Evolutionary conservation across 306 rosid genomes (phyloP).

Genomic region (Alnus rubra): DNA sequence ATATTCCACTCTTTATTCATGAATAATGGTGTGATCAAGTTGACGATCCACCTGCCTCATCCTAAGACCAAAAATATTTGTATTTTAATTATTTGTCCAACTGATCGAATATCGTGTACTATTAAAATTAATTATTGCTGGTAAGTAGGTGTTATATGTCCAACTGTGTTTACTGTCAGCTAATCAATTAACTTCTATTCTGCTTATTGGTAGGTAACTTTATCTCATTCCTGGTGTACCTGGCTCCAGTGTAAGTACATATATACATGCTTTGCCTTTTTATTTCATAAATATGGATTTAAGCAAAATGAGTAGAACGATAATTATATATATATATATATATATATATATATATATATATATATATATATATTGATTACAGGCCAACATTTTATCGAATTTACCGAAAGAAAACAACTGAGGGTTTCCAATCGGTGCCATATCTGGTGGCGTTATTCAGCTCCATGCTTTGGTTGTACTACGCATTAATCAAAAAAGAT

Average conservation of each 20-base stretch:
- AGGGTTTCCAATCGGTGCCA: conserved; percentile 77
- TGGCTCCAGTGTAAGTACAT: conserved; percentile 82
- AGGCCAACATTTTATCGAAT: conserved; percentile 79
- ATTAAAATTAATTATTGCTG: background rate
- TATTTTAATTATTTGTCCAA: background rate
- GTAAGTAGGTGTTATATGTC: background rate
- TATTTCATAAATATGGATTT: background rate
- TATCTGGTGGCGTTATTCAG: conserved; percentile 85
- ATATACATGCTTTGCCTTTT: background rate
- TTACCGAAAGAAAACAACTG: conserved; percentile 72
- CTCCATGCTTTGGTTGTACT: conserved; percentile 76
- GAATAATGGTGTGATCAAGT: background rate
- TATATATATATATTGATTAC: conserved; percentile 17
- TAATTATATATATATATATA: background rate
- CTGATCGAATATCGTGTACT: background rate
- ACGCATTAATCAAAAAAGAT: conserved; percentile 55
- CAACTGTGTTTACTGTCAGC: background rate
- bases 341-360: background rate
- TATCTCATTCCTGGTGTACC: conserved; percentile 78
- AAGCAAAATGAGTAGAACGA: background rate
- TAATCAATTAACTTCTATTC: background rate
- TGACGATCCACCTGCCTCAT: conserved; percentile 19
- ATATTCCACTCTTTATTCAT: background rate
- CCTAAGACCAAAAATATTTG: background rate
- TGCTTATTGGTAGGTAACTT: conserved; percentile 60